Percentiles rank a stretch among this genome's conserved stretches.
These are phyloP conservation scores for Colletotrichum sp. DNA, from an alignment of 2,329 filamentous ascomycete genomes.

Conservation along the genomic window DNA sequence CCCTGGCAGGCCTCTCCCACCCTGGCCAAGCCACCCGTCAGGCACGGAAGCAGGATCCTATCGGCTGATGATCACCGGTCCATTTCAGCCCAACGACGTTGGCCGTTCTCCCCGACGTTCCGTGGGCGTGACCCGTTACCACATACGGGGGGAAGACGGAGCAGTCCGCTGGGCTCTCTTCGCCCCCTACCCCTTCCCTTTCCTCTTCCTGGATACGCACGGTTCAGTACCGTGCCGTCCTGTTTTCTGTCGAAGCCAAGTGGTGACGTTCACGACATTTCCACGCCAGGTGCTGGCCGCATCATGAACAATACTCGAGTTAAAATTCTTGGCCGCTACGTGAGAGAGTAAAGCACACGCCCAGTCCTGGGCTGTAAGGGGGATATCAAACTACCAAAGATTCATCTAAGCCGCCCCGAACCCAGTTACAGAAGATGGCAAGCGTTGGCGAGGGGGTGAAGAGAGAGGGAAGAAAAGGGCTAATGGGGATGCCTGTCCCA, in stretches of 20 bases:
- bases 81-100: slow-evolving; percentile 13
- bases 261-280: background rate
- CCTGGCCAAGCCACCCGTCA: background rate
- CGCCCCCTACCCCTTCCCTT: background rate
- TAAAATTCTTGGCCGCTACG: background rate
- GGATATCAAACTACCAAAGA: slow-evolving; percentile 12
- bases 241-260: background rate
- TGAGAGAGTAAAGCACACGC: background rate
- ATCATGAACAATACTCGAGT: background rate
- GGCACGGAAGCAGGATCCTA: slow-evolving; percentile 4
- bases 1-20: background rate
- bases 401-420: slow-evolving; percentile 14
- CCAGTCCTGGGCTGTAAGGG: background rate
- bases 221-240: background rate
- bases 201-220: background rate
- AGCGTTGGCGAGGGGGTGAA: background rate
- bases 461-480: background rate
- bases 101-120: background rate
- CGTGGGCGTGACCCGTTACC: background rate
- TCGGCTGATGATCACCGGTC: slow-evolving; percentile 11
- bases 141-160: background rate
- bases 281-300: background rate
- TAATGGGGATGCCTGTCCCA: background rate
- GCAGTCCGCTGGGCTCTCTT: background rate
- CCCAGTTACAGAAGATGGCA: background rate